Percentiles rank a stretch among this genome's conserved stretches.
Conservation (phyloP, 305 asterid genomes). For the Fraxinus greggii region DNA sequence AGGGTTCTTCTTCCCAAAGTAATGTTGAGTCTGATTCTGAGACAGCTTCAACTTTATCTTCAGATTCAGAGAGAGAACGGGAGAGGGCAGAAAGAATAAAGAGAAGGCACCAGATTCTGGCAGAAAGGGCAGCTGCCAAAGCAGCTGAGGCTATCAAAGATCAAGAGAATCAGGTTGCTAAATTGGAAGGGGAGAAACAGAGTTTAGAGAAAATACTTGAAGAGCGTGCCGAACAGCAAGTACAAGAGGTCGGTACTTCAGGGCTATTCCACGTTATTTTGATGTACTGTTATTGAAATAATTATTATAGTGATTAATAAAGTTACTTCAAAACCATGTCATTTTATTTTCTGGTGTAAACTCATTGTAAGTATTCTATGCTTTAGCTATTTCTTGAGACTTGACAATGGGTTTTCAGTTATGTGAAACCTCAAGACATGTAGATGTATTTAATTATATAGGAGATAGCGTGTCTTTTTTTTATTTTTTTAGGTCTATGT, state of each 20-base stretch:
- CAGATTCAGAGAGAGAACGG: conserved; percentile 83
- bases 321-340: neutral
- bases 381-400: neutral
- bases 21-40: conserved; percentile 76
- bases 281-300: neutral
- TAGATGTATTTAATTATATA: neutral
- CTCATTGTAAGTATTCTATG: conserved; percentile 2
- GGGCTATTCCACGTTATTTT: conserved; percentile 1
- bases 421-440: neutral
- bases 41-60: conserved; percentile 66
- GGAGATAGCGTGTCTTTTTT: neutral
- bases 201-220: conserved; percentile 91
- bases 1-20: conserved; percentile 50
- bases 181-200: conserved; percentile 93
- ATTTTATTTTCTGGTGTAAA: neutral
- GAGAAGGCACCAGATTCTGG: conserved; percentile 81
- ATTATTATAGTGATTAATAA: conserved; percentile 32
- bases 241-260: conserved; percentile 64
- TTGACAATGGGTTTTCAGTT: neutral
- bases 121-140: conserved; percentile 92
- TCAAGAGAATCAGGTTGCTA: conserved; percentile 81
- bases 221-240: conserved; percentile 83
- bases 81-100: conserved; percentile 82
- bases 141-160: conserved; percentile 80
- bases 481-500: neutral